Conservation (phyloP, 2,329 filamentous ascomycete genomes). For the Pseudogymnoascus sp. region DNA sequence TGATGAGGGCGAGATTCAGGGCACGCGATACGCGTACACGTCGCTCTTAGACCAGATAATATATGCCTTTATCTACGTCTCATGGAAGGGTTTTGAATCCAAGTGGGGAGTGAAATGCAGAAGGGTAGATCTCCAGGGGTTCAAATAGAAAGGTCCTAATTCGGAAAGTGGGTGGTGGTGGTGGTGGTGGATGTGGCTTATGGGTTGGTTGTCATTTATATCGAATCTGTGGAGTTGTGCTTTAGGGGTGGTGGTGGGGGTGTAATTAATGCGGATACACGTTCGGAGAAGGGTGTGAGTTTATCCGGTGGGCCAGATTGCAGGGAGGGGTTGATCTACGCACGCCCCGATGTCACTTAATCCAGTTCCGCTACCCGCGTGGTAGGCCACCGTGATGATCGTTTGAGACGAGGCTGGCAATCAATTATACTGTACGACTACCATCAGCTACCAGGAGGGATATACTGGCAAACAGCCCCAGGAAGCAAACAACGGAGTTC, state of each 20-base stretch:
- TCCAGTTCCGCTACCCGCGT: neutral
- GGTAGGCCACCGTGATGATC: neutral
- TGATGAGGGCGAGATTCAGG: neutral
- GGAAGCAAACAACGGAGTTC: neutral
- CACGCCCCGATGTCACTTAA: neutral
- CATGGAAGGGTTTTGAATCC: neutral
- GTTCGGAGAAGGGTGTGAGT: neutral
- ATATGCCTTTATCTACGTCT: neutral
- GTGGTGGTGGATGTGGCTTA: neutral
- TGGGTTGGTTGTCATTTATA: slow-evolving; percentile 6
- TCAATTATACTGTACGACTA: neutral
- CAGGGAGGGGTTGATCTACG: neutral
- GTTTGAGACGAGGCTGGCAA: neutral
- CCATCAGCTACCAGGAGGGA: neutral
- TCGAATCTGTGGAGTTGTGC: slow-evolving; percentile 5
- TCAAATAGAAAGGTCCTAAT: neutral
- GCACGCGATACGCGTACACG: neutral
- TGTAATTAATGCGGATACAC: neutral
- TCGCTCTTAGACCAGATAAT: neutral
- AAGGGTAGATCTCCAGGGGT: slow-evolving; percentile 2
- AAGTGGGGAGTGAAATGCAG: neutral
- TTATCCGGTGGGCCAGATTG: neutral
- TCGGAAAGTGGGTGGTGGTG: neutral
- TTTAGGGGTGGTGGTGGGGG: neutral
- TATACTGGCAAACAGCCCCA: neutral